Evolutionary conservation across 371 early-diverging fungal genomes (phyloP), one percentile per base, ranked within the genome.

Genomic region (Coelomomyces lativittatus): DNA sequence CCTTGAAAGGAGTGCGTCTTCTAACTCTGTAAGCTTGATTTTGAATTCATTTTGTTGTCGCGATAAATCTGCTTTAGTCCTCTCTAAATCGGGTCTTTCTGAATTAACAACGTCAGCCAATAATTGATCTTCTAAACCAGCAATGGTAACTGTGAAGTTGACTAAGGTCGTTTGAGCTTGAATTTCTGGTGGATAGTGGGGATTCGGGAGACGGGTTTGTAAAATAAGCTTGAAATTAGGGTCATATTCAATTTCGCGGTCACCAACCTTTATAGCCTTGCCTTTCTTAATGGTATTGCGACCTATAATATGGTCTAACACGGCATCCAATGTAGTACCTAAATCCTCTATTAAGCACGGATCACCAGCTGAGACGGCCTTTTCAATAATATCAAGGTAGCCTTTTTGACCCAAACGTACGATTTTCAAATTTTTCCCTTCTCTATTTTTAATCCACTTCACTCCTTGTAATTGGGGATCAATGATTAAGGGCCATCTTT

Each of bases 41-140:
- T 77, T 77, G 60, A 77, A 77, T 55, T 77, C 77, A 51, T 77
- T 77, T 49, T 77, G 77, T 50, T 77, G 74, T 53, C 71, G 70
- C 23, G 77, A 73, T 44, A 77, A 52, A 3, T 77, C 74, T 2
- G 74, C 74, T 50, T 73, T 77, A 1, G 72, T 74, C 29, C 48
- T 52, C 47, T 77, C 77, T 34, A 77, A 53, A 51, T 77, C 77
- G 0, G 74, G 66, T 10, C 77, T 57, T 51, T 77, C 77, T 46
- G 65, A 63, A 48, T 77, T 77, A 27, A 77, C 77, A 28, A 77
- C 77, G 54, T 77, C 77, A 12, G 74, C 77, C 27, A 77, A 57
- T 11, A 77, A 56, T 54, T 77, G 77, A 54, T 77, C 77, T 43
- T 77, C 77, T 14, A 77, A 54, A 63, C 77, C 77, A 2, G 59